Conservation (phyloP, 345 rosid species). For the Rubroshorea leprosula region DNA sequence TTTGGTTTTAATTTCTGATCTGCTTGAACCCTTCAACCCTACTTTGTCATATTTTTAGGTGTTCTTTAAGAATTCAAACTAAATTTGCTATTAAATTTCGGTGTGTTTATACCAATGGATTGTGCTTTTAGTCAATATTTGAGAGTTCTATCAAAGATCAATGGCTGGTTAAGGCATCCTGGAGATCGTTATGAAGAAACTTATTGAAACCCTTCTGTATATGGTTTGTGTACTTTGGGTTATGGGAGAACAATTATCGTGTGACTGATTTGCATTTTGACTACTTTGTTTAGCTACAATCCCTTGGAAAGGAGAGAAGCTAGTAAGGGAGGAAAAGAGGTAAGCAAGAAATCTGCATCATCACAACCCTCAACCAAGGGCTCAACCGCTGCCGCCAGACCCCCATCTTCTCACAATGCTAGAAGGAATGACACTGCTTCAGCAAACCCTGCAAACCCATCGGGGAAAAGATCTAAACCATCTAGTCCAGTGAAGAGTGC, state of each 20-base stretch:
- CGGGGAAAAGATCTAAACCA: constrained; percentile 46
- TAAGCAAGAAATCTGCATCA: constrained; percentile 55
- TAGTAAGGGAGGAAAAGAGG: constrained; percentile 88
- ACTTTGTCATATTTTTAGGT: background rate
- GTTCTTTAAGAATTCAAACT: background rate
- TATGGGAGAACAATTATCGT: background rate
- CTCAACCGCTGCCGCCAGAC: constrained; percentile 49
- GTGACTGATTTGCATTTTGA: background rate
- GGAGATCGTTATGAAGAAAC: too few species aligned
- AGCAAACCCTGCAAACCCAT: constrained; percentile 34
- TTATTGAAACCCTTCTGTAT: too few species aligned
- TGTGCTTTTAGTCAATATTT: too few species aligned
- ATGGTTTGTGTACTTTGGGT: too few species aligned
- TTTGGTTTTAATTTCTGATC: background rate
- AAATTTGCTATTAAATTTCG: too few species aligned
- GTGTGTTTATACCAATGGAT: too few species aligned
- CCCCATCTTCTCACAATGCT: constrained; percentile 48
- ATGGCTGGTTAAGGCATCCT: too few species aligned
- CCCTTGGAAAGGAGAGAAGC: constrained; percentile 90
- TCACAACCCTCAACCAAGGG: constrained; percentile 58
- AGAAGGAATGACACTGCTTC: constrained; percentile 46
- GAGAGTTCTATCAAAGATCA: too few species aligned
- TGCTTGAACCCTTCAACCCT: too few species aligned
- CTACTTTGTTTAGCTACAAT: constrained; percentile 49
- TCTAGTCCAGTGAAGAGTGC: constrained; percentile 37